Evolutionary conservation across 2,329 filamentous ascomycete genomes (phyloP).

Genomic region (Talaromyces islandicus): DNA sequence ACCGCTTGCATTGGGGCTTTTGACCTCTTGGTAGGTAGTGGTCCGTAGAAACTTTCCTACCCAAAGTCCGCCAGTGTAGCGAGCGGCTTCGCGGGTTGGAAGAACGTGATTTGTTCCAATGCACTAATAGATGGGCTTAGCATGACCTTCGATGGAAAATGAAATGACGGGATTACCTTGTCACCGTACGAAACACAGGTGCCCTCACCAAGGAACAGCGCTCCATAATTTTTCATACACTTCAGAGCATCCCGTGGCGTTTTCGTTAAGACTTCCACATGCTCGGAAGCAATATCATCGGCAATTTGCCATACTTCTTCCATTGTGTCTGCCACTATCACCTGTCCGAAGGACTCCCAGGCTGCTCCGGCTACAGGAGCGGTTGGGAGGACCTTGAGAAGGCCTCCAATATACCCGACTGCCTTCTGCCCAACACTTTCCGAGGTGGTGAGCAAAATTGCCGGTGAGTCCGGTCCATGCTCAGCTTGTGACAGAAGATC

Average conservation of each 20-base stretch:
- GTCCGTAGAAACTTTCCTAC: conserved; percentile 51
- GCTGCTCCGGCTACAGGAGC: conserved; percentile 38
- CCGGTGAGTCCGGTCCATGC: conserved; percentile 49
- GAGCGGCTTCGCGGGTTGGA: conserved; percentile 42
- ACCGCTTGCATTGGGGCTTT: conserved; percentile 38
- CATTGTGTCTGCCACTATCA: conserved; percentile 37
- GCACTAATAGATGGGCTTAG: not conserved
- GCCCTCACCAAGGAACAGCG: conserved; percentile 47
- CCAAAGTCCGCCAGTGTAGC: conserved; percentile 50
- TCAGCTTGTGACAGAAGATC: conserved; percentile 47
- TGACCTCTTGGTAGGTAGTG: conserved; percentile 50
- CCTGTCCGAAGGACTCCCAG: conserved; percentile 45
- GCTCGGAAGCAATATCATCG: conserved; percentile 46
- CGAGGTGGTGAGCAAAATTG: conserved; percentile 46
- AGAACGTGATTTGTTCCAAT: conserved; percentile 53
- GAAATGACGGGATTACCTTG: conserved; percentile 30
- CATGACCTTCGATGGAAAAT: not conserved
- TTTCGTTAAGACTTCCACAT: conserved; percentile 47
- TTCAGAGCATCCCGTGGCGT: conserved; percentile 43
- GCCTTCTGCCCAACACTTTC: conserved; percentile 33
- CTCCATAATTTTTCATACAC: conserved; percentile 48
- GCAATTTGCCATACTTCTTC: conserved; percentile 42
- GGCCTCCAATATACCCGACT: conserved; percentile 31
- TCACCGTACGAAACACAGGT: conserved; percentile 52
- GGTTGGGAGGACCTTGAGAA: conserved; percentile 40